Evolutionary conservation across 2,329 filamentous ascomycete genomes (phyloP).

Genomic region (Fusarium keratoplasticum): DNA sequence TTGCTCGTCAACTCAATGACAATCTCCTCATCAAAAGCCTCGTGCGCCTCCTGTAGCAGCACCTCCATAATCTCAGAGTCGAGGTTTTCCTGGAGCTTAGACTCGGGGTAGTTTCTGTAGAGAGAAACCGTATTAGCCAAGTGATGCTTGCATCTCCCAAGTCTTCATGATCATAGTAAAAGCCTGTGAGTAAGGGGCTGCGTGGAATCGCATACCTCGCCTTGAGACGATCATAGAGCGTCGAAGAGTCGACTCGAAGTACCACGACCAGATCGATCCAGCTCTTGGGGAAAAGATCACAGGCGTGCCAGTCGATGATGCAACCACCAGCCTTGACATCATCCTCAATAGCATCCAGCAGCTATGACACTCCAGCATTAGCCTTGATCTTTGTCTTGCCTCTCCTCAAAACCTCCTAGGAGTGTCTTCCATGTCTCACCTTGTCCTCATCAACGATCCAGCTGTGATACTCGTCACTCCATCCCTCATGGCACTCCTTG

Average conservation of each 20-base stretch:
- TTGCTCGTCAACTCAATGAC: slow-evolving; percentile 91
- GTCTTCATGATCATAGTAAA: background rate
- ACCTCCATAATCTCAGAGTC: slow-evolving; percentile 99
- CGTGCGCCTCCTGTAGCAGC: slow-evolving; percentile 87
- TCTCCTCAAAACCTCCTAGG: background rate
- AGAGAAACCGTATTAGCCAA: background rate
- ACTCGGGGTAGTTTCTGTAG: slow-evolving; percentile 79
- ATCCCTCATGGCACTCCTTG: slow-evolving; percentile 86
- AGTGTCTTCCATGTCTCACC: slow-evolving; percentile 59
- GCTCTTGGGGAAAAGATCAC: slow-evolving; percentile 90
- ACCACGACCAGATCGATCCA: slow-evolving; percentile 98
- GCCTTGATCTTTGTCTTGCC: background rate
- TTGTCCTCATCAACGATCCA: slow-evolving; percentile 98
- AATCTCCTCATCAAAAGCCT: slow-evolving; percentile 87
- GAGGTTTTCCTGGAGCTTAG: slow-evolving; percentile 94
- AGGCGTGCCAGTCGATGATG: slow-evolving; percentile 98
- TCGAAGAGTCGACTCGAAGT: slow-evolving; percentile 80
- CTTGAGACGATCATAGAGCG: slow-evolving; percentile 86
- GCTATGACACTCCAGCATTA: slow-evolving; percentile 54
- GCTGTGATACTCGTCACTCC: slow-evolving; percentile 84
- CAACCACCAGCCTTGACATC: slow-evolving; percentile 82
- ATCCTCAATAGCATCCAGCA: slow-evolving; percentile 90
- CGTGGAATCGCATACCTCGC: slow-evolving; percentile 66
- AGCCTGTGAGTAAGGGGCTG: background rate
- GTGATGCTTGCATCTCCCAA: background rate